A percentile compares a stretch with the other conserved stretches of the same genome.
Evolutionary conservation across 371 early-diverging fungal species (phyloP).

Genomic region (Sporodiniella umbellata): DNA sequence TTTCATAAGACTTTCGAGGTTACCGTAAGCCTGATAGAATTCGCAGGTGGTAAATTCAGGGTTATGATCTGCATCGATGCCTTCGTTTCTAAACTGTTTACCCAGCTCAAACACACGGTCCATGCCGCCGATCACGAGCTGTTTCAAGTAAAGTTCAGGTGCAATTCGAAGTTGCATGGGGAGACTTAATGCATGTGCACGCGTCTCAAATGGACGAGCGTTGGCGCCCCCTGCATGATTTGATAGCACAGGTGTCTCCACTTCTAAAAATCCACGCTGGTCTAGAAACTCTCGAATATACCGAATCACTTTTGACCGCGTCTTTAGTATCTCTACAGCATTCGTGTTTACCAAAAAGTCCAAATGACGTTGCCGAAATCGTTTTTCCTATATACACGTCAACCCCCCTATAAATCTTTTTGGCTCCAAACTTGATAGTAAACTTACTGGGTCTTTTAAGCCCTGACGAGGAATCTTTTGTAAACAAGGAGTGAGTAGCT

Average conservation of each 20-base stretch:
- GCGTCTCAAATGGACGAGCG: conserved; percentile 92
- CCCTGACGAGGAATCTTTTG: conserved; percentile 78
- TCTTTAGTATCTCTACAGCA: conserved; percentile 50
- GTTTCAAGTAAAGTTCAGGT: conserved; percentile 95
- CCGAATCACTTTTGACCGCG: conserved; percentile 60
- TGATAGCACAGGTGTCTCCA: conserved; percentile 95
- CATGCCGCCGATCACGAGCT: conserved; percentile 93
- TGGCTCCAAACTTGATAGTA: too few relatives aligned
- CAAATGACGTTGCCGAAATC: conserved; percentile 84
- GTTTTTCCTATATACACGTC: conserved; percentile 50
- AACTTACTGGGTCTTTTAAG: conserved; percentile 53
- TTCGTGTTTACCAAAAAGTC: conserved; percentile 88
- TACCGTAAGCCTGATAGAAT: conserved; percentile 94
- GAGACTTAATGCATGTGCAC: conserved; percentile 75
- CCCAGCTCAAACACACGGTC: conserved; percentile 97
- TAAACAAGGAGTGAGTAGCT: conserved; percentile 88
- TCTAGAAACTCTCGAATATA: conserved; percentile 81
- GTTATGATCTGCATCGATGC: conserved; percentile 96
- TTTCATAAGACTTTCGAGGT: conserved; percentile 75
- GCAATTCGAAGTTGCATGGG: conserved; percentile 90
- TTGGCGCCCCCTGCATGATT: conserved; percentile 92
- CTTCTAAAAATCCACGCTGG: conserved; percentile 84
- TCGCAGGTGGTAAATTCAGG: conserved; percentile 99
- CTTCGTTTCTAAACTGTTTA: conserved; percentile 97
- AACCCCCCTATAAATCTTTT: background rate